Evolutionary conservation across 345 rosid species (phyloP).

Genomic region (Clausena lansium): DNA sequence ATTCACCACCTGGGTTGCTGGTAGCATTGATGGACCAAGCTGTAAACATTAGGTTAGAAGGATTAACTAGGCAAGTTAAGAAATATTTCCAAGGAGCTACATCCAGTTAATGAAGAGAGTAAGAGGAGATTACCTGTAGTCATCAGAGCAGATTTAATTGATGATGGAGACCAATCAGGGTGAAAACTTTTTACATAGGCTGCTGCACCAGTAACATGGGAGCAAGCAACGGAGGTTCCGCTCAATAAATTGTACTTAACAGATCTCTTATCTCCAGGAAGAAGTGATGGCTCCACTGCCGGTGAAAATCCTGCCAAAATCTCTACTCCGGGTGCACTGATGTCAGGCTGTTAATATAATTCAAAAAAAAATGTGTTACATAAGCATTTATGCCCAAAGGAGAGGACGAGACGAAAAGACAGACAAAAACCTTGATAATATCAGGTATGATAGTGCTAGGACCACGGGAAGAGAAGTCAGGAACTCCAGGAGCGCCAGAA

Average conservation of each 20-base stretch:
- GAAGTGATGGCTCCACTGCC: slow-evolving; percentile 19
- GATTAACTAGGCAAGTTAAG: background rate
- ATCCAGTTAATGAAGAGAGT: background rate
- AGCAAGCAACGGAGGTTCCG: slow-evolving; percentile 61
- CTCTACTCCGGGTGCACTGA: slow-evolving; percentile 44
- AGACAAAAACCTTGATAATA: slow-evolving; percentile 21
- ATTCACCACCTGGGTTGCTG: slow-evolving; percentile 28
- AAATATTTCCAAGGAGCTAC: background rate
- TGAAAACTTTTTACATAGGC: slow-evolving; percentile 42
- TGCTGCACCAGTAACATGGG: slow-evolving; percentile 48
- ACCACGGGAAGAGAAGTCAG: slow-evolving; percentile 43
- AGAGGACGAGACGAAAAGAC: background rate
- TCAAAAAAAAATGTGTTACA: background rate
- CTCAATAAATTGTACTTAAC: slow-evolving; percentile 31
- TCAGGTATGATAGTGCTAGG: slow-evolving; percentile 29
- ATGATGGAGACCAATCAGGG: slow-evolving; percentile 59
- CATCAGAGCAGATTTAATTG: slow-evolving; percentile 61
- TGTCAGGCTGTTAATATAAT: slow-evolving; percentile 33
- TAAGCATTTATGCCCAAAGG: background rate
- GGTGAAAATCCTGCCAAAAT: slow-evolving; percentile 43
- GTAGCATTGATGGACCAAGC: slow-evolving; percentile 40
- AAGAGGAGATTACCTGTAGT: slow-evolving; percentile 43
- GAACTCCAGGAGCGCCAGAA: slow-evolving; percentile 30
- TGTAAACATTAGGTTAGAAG: slow-evolving; percentile 8
- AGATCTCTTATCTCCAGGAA: slow-evolving; percentile 15